phyloP scores from a whole-genome alignment of 2,329 filamentous ascomycete genomes.

The Botrytis porri region DNA sequence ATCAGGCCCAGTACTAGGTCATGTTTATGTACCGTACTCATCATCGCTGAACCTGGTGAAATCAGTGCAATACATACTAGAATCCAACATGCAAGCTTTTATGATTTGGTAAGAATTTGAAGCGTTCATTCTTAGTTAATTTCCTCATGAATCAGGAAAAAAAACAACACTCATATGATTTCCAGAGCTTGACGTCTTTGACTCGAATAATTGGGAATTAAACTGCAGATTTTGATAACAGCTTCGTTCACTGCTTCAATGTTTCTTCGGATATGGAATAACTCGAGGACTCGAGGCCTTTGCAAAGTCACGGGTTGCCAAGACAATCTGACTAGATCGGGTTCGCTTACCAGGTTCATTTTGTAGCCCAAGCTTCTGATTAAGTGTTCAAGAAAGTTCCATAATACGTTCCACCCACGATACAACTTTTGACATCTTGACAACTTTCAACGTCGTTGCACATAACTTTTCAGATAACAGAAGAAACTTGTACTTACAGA shows the following conservation, averaged over 20 bases:
- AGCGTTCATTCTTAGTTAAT: background rate
- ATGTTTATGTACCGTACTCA: background rate
- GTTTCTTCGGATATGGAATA: background rate
- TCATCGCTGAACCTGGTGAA: background rate
- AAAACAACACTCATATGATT: background rate
- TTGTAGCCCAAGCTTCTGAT: conserved; percentile 2
- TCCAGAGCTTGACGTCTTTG: background rate
- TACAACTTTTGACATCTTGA: conserved; percentile 9
- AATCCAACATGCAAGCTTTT: background rate
- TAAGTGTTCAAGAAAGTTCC: conserved; percentile 13
- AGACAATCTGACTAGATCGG: background rate
- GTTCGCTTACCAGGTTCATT: conserved; percentile 3
- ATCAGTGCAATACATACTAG: background rate
- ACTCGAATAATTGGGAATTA: background rate
- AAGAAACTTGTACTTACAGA: conserved; percentile 5
- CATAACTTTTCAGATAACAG: background rate
- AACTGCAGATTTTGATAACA: background rate
- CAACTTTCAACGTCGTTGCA: conserved; percentile 14
- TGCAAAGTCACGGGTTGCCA: background rate
- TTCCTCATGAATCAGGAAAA: background rate
- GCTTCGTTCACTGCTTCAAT: background rate
- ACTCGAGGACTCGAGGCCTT: background rate
- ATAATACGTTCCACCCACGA: background rate
- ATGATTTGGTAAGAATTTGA: background rate
- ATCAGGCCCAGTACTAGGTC: background rate